These are phyloP conservation scores for Spergularia bocconei DNA, from an alignment of 148 eudicot species.

Conservation along the genomic window DNA sequence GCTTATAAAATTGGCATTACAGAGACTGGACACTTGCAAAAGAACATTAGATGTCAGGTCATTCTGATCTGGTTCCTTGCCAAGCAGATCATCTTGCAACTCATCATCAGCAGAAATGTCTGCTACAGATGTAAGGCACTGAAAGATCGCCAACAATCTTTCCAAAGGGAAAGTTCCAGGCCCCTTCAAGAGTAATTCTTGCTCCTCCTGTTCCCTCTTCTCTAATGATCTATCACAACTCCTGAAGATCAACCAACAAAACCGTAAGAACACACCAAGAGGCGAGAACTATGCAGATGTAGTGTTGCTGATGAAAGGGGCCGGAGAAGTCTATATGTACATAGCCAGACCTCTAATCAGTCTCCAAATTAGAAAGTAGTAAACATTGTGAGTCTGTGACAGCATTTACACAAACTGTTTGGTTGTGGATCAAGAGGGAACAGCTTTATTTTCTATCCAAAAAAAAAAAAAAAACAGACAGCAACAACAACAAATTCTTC, in stretches of 20 bases:
- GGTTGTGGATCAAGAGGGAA: neutral
- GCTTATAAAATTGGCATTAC: constrained; percentile 88
- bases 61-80: constrained; percentile 32
- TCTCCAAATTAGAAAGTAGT: neutral
- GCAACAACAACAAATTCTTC: neutral
- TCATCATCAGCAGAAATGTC: constrained; percentile 55
- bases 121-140: constrained; percentile 68
- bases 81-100: constrained; percentile 28
- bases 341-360: neutral
- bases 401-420: neutral
- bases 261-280: neutral
- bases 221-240: constrained; percentile 61
- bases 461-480: neutral
- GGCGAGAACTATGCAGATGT: neutral
- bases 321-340: neutral
- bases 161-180: constrained; percentile 96
- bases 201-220: constrained; percentile 69
- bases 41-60: constrained; percentile 75
- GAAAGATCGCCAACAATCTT: constrained; percentile 83
- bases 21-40: constrained; percentile 89
- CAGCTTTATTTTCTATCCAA: neutral
- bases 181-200: constrained; percentile 76
- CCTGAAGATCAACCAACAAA: constrained; percentile 35
- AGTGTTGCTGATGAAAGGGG: neutral
- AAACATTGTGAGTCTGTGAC: neutral